Base-by-base conservation (phyloP, 805 yeast species). In the Alloascoidea hylecoeti region DNA sequence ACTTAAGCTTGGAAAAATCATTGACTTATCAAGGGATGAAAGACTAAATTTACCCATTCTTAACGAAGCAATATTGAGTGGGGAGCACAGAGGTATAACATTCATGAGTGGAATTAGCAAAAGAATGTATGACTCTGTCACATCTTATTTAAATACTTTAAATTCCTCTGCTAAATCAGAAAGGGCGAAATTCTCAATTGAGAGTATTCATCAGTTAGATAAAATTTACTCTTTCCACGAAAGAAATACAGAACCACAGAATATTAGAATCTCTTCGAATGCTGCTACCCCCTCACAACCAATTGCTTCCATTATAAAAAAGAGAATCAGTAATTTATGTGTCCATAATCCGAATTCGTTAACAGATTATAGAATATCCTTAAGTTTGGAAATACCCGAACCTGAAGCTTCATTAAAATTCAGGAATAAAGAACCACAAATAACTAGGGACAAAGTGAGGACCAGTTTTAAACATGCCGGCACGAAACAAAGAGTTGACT, bases 231-330 rank as follows among this genome's bases (percentile, higher is more conserved):
- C 9, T 23, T 23, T n/a, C 13, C 13, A 23, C n/a, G 30, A n/a
- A 23, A 23, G n/a, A 23, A n/a, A n/a, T 9, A 23, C 9, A 23
- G 30, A n/a, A 9, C 30, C 30, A 23, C n/a, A n/a, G 30, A 23
- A 23, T n/a, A 9, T 9, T n/a, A 23, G 30, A 23, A 9, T 23
- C 9, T 9, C 30, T 9, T 23, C n/a, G n/a, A n/a, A n/a, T n/a
- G n/a, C n/a, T n/a, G n/a, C n/a, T n/a, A n/a, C n/a, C n/a, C n/a
- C n/a, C n/a, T n/a, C n/a, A n/a, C n/a, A n/a, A n/a, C n/a, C n/a
- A n/a, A n/a, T n/a, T n/a, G n/a, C n/a, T n/a, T n/a, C n/a, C n/a
- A 80, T 86, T 38, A 75, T 75, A 42, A 86, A 86, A 51, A 70
- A 72, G 46, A 66, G 89, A 39, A 59, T 85, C n/a, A 71, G 84